Percentiles rank a stretch among this genome's conserved stretches.
phyloP scores from a whole-genome alignment of 768 basidiomycete genomes.

The Lactarius indigo region DNA sequence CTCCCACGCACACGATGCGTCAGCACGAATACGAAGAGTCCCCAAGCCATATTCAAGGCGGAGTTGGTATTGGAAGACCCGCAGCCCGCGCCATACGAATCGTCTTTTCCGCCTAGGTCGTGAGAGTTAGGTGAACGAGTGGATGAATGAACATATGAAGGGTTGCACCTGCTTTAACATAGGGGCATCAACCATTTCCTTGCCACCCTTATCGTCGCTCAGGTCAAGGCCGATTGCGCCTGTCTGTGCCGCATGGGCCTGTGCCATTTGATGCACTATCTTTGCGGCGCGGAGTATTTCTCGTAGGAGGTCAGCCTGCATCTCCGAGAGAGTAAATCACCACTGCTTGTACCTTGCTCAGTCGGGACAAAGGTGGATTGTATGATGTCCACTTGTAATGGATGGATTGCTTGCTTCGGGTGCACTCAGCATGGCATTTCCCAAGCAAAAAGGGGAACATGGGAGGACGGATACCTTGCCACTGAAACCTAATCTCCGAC shows the following conservation, averaged over 20 bases:
- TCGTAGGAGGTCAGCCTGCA: conserved; percentile 29
- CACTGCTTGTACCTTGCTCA: conserved; percentile 47
- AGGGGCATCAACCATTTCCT: conserved; percentile 88
- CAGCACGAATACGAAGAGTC: not conserved
- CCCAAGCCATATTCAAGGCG: not conserved
- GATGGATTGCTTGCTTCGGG: conserved; percentile 90
- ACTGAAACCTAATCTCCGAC: conserved; percentile 79
- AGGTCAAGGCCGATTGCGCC: conserved; percentile 75
- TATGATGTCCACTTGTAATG: conserved; percentile 72
- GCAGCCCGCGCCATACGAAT: conserved; percentile 18
- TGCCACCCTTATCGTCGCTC: conserved; percentile 43
- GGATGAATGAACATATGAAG: not conserved
- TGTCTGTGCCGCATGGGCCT: conserved; percentile 45
- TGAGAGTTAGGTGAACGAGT: not conserved
- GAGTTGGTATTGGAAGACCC: conserved; percentile 18
- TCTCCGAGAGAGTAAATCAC: not conserved
- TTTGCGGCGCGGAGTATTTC: conserved; percentile 75
- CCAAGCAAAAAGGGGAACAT: not conserved
- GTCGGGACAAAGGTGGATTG: conserved; percentile 79
- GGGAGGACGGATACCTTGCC: conserved; percentile 61
- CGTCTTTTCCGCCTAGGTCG: conserved; percentile 21
- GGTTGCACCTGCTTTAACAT: conserved; percentile 74
- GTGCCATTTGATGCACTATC: conserved; percentile 64
- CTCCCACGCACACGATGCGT: not conserved
- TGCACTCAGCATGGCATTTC: not conserved